Evolutionary conservation across 2,329 filamentous ascomycete genomes (phyloP), one percentile per base, ranked within the genome.

Genomic region (Microdochium paspali): DNA sequence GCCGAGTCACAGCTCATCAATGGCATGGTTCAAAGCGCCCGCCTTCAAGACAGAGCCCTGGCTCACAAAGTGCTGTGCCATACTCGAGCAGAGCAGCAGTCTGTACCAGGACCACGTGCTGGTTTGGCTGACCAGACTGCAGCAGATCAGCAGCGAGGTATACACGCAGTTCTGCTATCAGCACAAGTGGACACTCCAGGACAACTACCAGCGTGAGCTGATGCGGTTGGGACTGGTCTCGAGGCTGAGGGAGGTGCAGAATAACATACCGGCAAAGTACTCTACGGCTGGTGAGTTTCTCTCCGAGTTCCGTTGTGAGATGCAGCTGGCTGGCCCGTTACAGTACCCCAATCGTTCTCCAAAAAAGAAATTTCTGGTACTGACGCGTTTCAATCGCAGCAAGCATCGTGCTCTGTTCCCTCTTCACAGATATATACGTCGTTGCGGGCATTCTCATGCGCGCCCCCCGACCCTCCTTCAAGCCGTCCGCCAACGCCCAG

Each of bases 151-250:
- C 2, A 65, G 65, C 44, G 66, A 72, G 47, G 65, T 69, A 3
- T 54, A 61, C 30, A 56, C 60, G 4, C 56, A 68, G 23, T 53
- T 56, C 18, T 59, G 35, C 48, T 56, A 30, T 10, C 59, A 61
- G 40, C 56, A 54, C 5, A 56, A 57, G 7, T 45, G 49, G 9
- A 52, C 48, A 24, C 46, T 49, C n/a, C 60, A 62, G 44, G 61
- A 56, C 49, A 60, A 67, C 31, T 65, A 72, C 48, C 70, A 76
- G 42, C 63, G 60, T 20, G 59, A 62, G 2, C 62, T 77, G 18
- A 62, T 77, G 50, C 55, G 72, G n/a, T 60, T 67, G 2, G 74
- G 74, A 0, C 64, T 77, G 24, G 71, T 74, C 49, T 57, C 67
- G 3, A 72, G 77, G 51, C 57, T 72, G 9, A 53, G 55, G n/a